These are phyloP conservation scores for Tylopilus sp. DNA, from an alignment of 1,284 basidiomycete species.

Conservation along the genomic window DNA sequence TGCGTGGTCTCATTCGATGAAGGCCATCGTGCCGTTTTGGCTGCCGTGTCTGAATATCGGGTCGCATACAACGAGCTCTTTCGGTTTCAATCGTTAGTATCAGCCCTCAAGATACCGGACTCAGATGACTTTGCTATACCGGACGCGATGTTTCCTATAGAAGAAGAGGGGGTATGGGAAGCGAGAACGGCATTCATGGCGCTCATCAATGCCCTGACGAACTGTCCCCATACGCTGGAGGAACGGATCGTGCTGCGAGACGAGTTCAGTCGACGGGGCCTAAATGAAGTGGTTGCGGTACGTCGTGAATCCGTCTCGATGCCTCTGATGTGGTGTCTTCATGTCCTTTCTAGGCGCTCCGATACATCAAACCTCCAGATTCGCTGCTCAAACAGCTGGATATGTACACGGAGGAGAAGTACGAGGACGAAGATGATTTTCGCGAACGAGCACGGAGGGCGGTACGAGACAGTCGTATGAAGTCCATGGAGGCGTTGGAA, in stretches of 20 bases:
- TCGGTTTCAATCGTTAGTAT: constrained; percentile 76
- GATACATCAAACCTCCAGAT: constrained; percentile 76
- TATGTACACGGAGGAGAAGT: constrained; percentile 83
- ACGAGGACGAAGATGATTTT: constrained; percentile 84
- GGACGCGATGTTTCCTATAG: constrained; percentile 40
- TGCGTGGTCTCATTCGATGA: constrained; percentile 71
- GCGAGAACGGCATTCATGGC: constrained; percentile 74
- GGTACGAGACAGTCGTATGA: constrained; percentile 36
- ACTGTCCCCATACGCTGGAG: constrained; percentile 73
- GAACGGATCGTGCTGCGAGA: constrained; percentile 76
- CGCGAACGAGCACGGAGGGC: constrained; percentile 55
- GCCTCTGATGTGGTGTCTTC: not conserved
- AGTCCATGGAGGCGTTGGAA: constrained; percentile 43
- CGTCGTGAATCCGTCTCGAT: constrained; percentile 29
- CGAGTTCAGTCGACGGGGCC: constrained; percentile 74
- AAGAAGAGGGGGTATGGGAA: constrained; percentile 77
- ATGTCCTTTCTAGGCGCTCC: constrained; percentile 50
- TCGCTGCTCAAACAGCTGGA: constrained; percentile 69
- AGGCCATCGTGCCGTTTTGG: constrained; percentile 72
- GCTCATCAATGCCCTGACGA: constrained; percentile 77
- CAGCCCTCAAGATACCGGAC: constrained; percentile 58
- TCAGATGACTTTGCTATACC: constrained; percentile 35
- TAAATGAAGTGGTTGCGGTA: constrained; percentile 83
- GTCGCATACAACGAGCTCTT: constrained; percentile 70
- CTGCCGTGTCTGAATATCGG: constrained; percentile 77